Base-by-base conservation (phyloP, 2,329 filamentous ascomycete genomes). In the Colletotrichum ledebouriae region DNA sequence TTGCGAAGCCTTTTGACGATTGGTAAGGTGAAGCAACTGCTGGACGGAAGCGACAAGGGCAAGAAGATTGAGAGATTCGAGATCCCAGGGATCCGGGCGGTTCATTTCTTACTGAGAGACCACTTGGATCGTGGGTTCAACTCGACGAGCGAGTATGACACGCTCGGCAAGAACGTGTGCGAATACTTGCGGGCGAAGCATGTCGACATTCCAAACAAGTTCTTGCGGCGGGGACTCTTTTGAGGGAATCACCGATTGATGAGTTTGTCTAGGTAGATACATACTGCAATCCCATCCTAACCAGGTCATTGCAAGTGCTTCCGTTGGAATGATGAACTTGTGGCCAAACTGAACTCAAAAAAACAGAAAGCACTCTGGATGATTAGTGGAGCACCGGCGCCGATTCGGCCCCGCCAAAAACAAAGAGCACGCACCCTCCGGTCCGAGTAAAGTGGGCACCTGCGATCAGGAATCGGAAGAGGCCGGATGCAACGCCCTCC, bases 181-280 rank as follows among this genome's bases (percentile, higher is more conserved):
- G 82, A 85, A 76, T 84, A 83, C 70, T 55, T 85, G 59, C 73
- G 82, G 53, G 79, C 79, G 22, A 82, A 80, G 70, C 77, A 76
- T n/a, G 80, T 85, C 0, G 81, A 84, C 64, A 73, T 84, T 3
- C 83, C 82, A 4, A 77, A 77, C 29, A 71, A 73, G 50, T 85
- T 84, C 73, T 72, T 84, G 25, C 75, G 81, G 47, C 75, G 82
- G 59, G 81, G 81, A 0, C 68, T 71, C 15, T 72, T 81, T 10
- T 79, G 71, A 22, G 52, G 10, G 17, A 34, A 17, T 25, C 11
- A 25, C 25, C 25, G 25, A 25, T 25, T 25, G 25, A 25, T 1
- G 25, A 25, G 25, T 25, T 5, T 5, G 25, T 25, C 25, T 25
- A 25, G 25, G 25, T 25, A 25, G 25, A 25, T 5, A 25, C 25